phyloP scores from a whole-genome alignment of 2,329 filamentous ascomycete genomes.

The Sordariomycetes sp. region DNA sequence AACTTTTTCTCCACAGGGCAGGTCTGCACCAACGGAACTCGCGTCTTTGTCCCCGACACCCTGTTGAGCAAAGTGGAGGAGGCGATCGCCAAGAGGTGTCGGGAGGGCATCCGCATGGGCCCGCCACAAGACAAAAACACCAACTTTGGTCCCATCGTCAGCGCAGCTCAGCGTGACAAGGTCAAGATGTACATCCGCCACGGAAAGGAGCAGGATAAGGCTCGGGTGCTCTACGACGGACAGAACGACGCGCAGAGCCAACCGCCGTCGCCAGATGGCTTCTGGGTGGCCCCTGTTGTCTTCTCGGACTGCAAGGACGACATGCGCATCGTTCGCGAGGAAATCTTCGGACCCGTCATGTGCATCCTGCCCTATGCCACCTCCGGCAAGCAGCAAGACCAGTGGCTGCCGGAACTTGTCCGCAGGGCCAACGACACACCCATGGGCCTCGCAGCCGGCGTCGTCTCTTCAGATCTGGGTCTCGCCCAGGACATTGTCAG shows the following conservation, averaged over 20 bases:
- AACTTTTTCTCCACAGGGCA: conserved; percentile 90
- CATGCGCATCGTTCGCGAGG: conserved; percentile 73
- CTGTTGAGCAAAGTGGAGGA: conserved; percentile 63
- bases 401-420: conserved; percentile 57
- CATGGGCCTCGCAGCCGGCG: conserved; percentile 73
- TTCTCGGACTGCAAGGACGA: conserved; percentile 78
- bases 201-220: conserved; percentile 64
- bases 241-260: conserved; percentile 40
- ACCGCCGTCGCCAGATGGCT: conserved; percentile 52
- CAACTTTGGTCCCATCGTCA: conserved; percentile 81
- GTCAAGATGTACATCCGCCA: conserved; percentile 69
- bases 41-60: conserved; percentile 67
- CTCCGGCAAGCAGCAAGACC: conserved; percentile 12
- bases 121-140: conserved; percentile 62
- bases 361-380: conserved; percentile 60
- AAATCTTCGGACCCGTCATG: conserved; percentile 88
- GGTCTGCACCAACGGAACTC: conserved; percentile 86
- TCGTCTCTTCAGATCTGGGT: conserved; percentile 71
- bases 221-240: conserved; percentile 66
- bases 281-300: conserved; percentile 75
- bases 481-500: conserved; percentile 63
- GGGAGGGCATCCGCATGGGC: conserved; percentile 66
- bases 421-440: conserved; percentile 66
- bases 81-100: conserved; percentile 39
- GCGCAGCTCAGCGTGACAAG: conserved; percentile 64